These are phyloP conservation scores for Pyracantha coccinea DNA, from an alignment of 331 rosid genomes.

Conservation along the genomic window DNA sequence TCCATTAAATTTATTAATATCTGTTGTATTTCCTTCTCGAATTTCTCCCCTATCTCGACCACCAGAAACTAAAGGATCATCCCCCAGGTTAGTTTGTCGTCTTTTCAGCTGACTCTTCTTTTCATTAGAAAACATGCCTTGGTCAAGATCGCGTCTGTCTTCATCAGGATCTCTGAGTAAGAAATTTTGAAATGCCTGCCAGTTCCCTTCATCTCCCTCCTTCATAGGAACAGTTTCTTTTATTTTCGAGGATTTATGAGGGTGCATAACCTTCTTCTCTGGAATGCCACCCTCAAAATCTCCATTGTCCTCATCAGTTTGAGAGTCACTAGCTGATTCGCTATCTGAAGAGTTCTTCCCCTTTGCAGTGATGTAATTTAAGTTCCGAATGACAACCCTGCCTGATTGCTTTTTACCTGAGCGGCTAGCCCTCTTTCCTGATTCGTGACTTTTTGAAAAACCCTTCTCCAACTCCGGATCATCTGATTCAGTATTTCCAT, in stretches of 20 bases:
- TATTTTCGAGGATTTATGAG: constrained; percentile 42
- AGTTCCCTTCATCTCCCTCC: constrained; percentile 63
- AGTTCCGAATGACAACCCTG: constrained; percentile 84
- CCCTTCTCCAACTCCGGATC: constrained; percentile 49
- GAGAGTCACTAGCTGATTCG: constrained; percentile 56
- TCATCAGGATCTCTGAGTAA: constrained; percentile 83
- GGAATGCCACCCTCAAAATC: constrained; percentile 22
- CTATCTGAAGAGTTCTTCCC: constrained; percentile 54
- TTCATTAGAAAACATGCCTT: constrained; percentile 49
- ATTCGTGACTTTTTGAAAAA: constrained; percentile 38
- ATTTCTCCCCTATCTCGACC: constrained; percentile 36
- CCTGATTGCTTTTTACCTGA: constrained; percentile 67
- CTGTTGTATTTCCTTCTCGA: constrained; percentile 38
- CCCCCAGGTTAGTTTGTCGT: constrained; percentile 31
- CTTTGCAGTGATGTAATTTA: constrained; percentile 80
- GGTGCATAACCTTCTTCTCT: constrained; percentile 20
- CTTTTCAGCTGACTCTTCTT: constrained; percentile 37
- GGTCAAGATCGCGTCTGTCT: constrained; percentile 51
- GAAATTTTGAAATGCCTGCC: constrained; percentile 91
- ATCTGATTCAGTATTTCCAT: constrained; percentile 52
- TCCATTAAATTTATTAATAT: constrained; percentile 48
- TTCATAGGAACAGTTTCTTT: constrained; percentile 34
- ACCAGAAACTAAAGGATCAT: constrained; percentile 64
- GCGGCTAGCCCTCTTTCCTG: constrained; percentile 48
- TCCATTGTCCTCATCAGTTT: constrained; percentile 51